These are phyloP conservation scores for Kwoniella dejecticola DNA, from an alignment of 768 basidiomycete species.

Conservation along the genomic window DNA sequence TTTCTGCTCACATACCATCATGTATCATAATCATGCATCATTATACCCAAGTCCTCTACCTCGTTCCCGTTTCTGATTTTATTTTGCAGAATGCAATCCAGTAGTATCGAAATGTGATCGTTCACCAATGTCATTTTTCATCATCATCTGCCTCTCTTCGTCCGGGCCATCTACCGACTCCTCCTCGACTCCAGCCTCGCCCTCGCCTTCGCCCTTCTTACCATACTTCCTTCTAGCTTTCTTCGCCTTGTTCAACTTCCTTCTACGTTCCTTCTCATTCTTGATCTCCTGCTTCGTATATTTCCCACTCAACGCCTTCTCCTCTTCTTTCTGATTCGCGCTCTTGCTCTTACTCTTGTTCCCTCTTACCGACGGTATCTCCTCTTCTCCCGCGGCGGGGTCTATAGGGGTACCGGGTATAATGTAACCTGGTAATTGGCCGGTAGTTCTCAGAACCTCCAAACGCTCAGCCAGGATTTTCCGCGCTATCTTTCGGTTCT, in stretches of 20 bases:
- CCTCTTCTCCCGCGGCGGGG: neutral
- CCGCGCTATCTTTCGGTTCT: slow-evolving; percentile 78
- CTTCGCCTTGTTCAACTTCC: slow-evolving; percentile 72
- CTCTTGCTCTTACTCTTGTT: slow-evolving; percentile 13
- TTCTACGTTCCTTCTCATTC: slow-evolving; percentile 67
- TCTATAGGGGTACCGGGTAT: neutral
- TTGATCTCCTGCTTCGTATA: slow-evolving; percentile 21
- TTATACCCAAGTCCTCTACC: slow-evolving; percentile 14
- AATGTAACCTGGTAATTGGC: slow-evolving; percentile 11
- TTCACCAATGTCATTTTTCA: too few relatives aligned
- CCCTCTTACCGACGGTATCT: neutral
- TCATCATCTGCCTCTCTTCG: too few relatives aligned
- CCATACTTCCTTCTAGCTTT: slow-evolving; percentile 72
- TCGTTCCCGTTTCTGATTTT: too few relatives aligned
- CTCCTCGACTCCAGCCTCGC: too few relatives aligned
- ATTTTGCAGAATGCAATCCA: too few relatives aligned
- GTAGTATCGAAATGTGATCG: too few relatives aligned
- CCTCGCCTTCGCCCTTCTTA: slow-evolving; percentile 27
- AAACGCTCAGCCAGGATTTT: slow-evolving; percentile 74
- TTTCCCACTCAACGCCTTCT: slow-evolving; percentile 6
- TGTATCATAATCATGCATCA: slow-evolving; percentile 19
- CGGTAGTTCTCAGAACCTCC: slow-evolving; percentile 27
- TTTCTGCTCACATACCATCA: too few relatives aligned
- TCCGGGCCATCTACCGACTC: too few relatives aligned
- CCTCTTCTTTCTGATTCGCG: slow-evolving; percentile 8